Evolutionary conservation across 78 protist genomes (phyloP), one percentile per base, ranked within the genome.

Genomic region (Dictyostelium capitatum): DNA sequence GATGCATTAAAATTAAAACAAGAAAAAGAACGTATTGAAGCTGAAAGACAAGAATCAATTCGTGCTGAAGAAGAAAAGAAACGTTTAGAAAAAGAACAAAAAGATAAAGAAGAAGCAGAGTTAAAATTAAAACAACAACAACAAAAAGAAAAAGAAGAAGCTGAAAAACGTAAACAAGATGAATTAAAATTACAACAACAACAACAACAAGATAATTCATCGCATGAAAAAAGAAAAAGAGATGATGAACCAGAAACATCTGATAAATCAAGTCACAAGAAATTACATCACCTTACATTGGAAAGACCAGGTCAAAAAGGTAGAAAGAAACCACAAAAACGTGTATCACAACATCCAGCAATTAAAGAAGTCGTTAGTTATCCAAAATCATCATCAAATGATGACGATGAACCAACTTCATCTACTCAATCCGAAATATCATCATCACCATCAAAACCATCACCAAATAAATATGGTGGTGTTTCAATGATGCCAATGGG

Each of bases 231-330:
- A 30, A 43, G 65, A 83, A 46, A 54, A 32, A 83, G 28, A 59
- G 37, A 62, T 50, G 43, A 37, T 37, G 43, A 37, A 37, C 43
- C 43, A 37, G 37, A 43, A 25, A 32, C 48, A 54, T 5, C 28
- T 20, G 83, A 37, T 37, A 25, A 51, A 48, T 19, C 30, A 53
- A 47, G 51, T 37, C 28, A 54, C 56, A 54, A 54, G 37, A 54
- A 51, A 20, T 37, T 79, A 17, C 72, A 54, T 15, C 83, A 79
- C 47, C 23, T 87, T 14, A 87, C 93, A 28, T 54, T 87, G 9
- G 93, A 87, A 46, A 87, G 93, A 87, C 93, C 93, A 87, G 57
- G 43, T 0, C 53, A 43, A 28, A 77, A 87, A 23, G 83, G 84
- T 1, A 75, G 93, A 65, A 87, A 87, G 93, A 87, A 77, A 47